phyloP scores from a whole-genome alignment of 805 yeast genomes.

The Metahyphopichia silvanorum region DNA sequence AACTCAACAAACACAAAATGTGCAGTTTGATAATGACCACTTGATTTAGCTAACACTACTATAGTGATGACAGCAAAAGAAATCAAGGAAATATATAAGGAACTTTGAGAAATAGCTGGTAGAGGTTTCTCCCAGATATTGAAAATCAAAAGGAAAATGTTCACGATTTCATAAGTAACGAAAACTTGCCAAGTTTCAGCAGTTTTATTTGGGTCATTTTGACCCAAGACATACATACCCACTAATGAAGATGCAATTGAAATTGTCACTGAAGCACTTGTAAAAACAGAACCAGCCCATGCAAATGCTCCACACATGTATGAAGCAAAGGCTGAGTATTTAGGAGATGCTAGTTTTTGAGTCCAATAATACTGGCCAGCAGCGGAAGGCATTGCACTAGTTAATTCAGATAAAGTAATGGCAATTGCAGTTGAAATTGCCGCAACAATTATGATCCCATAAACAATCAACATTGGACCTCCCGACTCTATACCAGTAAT shows the following conservation, averaged over 20 bases:
- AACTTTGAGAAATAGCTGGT: conserved; percentile 47
- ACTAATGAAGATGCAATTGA: conserved; percentile 50
- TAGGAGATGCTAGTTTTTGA: conserved; percentile 49
- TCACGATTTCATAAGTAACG: conserved; percentile 45
- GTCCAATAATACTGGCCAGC: conserved; percentile 65
- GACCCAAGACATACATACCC: conserved; percentile 46
- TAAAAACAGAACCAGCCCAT: conserved; percentile 59
- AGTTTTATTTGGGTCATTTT: conserved; percentile 29
- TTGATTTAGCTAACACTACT: conserved; percentile 48
- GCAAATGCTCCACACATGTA: conserved; percentile 62
- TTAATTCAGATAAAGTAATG: conserved; percentile 49
- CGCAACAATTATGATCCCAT: conserved; percentile 54
- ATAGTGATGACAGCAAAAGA: conserved; percentile 55
- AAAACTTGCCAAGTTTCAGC: conserved; percentile 54
- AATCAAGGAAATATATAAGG: conserved; percentile 49
- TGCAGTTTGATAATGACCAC: conserved; percentile 51
- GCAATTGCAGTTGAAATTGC: conserved; percentile 46
- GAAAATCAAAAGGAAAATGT: conserved; percentile 40
- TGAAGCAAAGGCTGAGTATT: conserved; percentile 46
- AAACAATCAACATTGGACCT: conserved; percentile 55
- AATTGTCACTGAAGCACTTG: conserved; percentile 57
- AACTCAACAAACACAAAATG: conserved; percentile 53
- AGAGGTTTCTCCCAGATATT: conserved; percentile 51
- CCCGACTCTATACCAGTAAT: conserved; percentile 55
- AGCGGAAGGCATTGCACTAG: conserved; percentile 52